Evolutionary conservation across 331 rosid genomes (phyloP).

Genomic region (Erythrophleum ivorense): DNA sequence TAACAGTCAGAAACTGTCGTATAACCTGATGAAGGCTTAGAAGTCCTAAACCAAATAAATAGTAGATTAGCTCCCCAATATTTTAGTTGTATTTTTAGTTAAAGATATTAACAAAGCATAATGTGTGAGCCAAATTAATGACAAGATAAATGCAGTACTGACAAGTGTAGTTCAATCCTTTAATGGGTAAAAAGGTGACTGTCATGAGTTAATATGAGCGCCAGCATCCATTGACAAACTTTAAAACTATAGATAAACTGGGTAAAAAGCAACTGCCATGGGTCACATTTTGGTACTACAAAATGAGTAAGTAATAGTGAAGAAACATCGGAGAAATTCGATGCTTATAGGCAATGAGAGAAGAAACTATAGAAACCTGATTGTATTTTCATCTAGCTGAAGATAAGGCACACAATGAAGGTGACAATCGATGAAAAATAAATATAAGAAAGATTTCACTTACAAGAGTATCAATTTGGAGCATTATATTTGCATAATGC

Average conservation of each 20-base stretch:
- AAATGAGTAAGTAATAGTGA: not conserved
- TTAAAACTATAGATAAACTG: not conserved
- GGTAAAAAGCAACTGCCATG: not conserved
- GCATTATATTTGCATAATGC: slow-evolving; percentile 86
- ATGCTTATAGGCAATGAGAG: not conserved
- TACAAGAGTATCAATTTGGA: slow-evolving; percentile 87
- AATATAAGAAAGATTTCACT: slow-evolving; percentile 40
- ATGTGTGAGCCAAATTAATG: not conserved
- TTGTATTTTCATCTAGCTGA: not conserved
- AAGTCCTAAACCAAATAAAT: not conserved
- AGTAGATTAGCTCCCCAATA: not conserved
- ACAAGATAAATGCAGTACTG: not conserved
- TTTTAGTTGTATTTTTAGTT: not conserved
- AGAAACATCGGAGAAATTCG: not conserved
- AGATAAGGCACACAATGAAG: not conserved
- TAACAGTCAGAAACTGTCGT: not conserved
- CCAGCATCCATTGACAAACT: not conserved
- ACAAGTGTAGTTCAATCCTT: not conserved
- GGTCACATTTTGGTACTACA: not conserved
- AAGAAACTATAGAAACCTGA: not conserved
- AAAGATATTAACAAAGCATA: not conserved
- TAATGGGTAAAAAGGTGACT: not conserved
- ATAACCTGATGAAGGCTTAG: not conserved
- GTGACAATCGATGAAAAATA: slow-evolving; percentile 24
- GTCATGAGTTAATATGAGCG: not conserved